Conservation (phyloP, 139 green algal genomes). For the Haematococcus sp. region DNA sequence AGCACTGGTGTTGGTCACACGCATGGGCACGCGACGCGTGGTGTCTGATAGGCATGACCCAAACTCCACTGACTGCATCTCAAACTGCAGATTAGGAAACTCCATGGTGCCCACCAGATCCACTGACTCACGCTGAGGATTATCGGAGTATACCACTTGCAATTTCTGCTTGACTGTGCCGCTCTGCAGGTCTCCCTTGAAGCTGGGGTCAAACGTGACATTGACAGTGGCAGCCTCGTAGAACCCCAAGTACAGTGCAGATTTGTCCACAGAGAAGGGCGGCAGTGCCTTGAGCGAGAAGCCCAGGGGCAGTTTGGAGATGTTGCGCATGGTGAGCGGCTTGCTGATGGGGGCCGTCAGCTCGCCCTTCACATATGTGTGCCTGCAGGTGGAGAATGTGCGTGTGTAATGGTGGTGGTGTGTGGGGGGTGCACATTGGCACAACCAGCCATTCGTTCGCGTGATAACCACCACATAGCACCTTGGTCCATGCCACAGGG, state of each 20-base stretch:
- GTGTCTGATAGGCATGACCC: slow-evolving; percentile 75
- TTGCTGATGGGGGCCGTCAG: slow-evolving; percentile 20
- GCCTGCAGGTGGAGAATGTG: slow-evolving; percentile 2
- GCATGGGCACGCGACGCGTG: slow-evolving; percentile 40
- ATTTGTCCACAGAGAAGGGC: slow-evolving; percentile 63
- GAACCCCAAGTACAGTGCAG: slow-evolving; percentile 46
- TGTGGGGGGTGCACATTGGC: no score
- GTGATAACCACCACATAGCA: no score
- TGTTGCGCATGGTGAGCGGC: slow-evolving; percentile 48
- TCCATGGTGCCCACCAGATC: slow-evolving; percentile 63
- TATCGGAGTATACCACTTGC: slow-evolving; percentile 64
- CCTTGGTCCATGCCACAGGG: no score
- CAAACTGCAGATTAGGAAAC: slow-evolving; percentile 68
- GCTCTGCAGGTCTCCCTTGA: slow-evolving; percentile 35
- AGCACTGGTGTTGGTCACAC: slow-evolving; percentile 59
- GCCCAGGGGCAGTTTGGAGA: slow-evolving; percentile 61
- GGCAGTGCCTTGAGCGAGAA: slow-evolving; percentile 44
- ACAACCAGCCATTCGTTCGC: no score
- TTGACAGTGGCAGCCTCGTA: slow-evolving; percentile 47
- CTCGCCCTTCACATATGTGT: slow-evolving; percentile 52
- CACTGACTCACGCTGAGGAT: slow-evolving; percentile 64
- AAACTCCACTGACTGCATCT: slow-evolving; percentile 58
- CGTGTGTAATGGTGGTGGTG: no score
- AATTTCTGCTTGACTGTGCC: slow-evolving; percentile 42
- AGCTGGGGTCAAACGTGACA: slow-evolving; percentile 65